These are phyloP conservation scores for Collybiopsis luxurians DNA, from an alignment of 768 basidiomycete genomes.

Conservation along the genomic window DNA sequence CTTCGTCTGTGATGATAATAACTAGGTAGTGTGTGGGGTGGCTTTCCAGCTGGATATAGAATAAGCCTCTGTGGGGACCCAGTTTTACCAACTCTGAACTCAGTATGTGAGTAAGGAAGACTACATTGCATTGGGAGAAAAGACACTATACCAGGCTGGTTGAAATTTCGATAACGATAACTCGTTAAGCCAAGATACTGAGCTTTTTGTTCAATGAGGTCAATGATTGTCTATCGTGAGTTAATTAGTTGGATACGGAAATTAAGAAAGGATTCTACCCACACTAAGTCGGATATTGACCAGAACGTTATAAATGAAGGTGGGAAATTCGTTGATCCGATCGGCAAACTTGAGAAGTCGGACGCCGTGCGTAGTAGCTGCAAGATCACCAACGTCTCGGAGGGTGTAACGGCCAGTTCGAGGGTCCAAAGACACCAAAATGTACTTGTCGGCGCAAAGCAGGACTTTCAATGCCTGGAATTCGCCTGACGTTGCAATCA, in stretches of 20 bases:
- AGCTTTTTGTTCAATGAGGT: conserved; percentile 83
- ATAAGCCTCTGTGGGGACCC: conserved; percentile 54
- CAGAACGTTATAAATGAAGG: conserved; percentile 53
- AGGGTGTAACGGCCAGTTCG: conserved; percentile 78
- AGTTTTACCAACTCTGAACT: conserved; percentile 65
- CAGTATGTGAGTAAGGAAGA: too few species aligned
- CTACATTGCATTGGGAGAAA: not conserved
- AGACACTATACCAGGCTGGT: conserved; percentile 48
- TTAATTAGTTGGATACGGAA: not conserved
- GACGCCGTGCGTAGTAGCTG: conserved; percentile 69
- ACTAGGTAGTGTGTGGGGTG: conserved; percentile 85
- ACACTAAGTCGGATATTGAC: conserved; percentile 63
- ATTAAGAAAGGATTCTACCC: conserved; percentile 20
- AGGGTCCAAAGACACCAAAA: conserved; percentile 74
- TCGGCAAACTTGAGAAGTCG: conserved; percentile 58
- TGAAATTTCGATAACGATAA: conserved; percentile 67
- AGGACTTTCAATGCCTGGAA: conserved; percentile 61
- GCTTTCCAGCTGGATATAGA: conserved; percentile 76
- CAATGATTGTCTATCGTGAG: conserved; percentile 71
- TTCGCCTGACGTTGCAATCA: conserved; percentile 36
- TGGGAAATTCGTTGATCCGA: conserved; percentile 69
- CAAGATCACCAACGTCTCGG: conserved; percentile 78
- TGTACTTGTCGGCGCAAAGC: conserved; percentile 73
- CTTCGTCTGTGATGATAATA: conserved; percentile 73
- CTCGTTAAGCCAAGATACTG: conserved; percentile 78